Percentiles rank a stretch among this genome's conserved stretches.
These are phyloP conservation scores for Geranium incanum DNA, from an alignment of 441 rosid species.

Conservation along the genomic window DNA sequence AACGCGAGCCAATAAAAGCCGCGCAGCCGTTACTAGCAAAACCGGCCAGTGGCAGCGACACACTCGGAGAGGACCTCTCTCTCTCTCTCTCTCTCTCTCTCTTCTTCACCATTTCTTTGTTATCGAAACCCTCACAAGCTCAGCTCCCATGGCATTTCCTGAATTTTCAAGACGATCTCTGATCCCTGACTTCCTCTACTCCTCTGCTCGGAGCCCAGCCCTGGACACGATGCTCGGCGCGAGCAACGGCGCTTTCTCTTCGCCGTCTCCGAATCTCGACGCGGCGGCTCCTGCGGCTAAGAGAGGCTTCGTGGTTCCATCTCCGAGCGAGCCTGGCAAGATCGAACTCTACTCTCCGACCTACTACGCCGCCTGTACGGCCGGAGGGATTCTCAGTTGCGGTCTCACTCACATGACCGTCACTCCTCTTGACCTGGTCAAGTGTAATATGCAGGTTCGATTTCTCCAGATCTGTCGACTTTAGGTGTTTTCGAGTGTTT, in stretches of 20 bases:
- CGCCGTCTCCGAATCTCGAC: conserved; percentile 17
- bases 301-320: conserved; percentile 43
- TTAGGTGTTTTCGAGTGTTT: background rate
- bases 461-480: conserved; percentile 20
- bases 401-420: conserved; percentile 93
- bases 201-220: conserved; percentile 31
- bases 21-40: background rate
- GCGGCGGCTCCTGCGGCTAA: conserved; percentile 21
- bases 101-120: background rate
- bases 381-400: conserved; percentile 88
- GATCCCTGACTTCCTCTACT: conserved; percentile 74
- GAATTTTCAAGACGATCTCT: conserved; percentile 47
- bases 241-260: conserved; percentile 25
- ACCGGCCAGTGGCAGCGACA: background rate
- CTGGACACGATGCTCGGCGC: conserved; percentile 32
- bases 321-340: conserved; percentile 69
- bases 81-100: background rate
- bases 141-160: conserved; percentile 35
- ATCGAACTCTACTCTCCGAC: conserved; percentile 93
- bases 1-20: conserved; percentile 7
- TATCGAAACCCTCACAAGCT: background rate
- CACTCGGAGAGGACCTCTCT: background rate
- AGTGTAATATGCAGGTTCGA: conserved; percentile 93
- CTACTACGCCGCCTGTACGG: conserved; percentile 87
- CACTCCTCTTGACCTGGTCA: conserved; percentile 98